A percentile compares a stretch with the other conserved stretches of the same genome.
These are phyloP conservation scores for Cercospora sp. DNA, from an alignment of 2,329 filamentous ascomycete genomes.

Conservation along the genomic window DNA sequence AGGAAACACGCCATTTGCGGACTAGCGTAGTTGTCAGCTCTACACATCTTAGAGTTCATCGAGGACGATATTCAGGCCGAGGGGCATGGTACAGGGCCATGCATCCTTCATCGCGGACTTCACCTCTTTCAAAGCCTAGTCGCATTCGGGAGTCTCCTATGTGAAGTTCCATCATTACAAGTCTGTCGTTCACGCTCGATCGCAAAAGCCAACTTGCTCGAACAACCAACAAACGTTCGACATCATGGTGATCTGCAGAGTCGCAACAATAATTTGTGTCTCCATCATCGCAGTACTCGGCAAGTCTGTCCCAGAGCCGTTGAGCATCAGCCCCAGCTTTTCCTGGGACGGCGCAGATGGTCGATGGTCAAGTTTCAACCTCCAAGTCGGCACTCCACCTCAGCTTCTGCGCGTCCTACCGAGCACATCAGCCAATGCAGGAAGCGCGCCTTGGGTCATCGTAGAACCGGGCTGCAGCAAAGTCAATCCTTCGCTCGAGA, in stretches of 20 bases:
- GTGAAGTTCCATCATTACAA: neutral
- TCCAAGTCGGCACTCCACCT: slow-evolving; percentile 30
- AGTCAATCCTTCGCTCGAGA: slow-evolving; percentile 17
- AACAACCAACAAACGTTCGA: neutral
- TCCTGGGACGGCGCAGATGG: slow-evolving; percentile 30
- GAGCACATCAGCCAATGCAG: slow-evolving; percentile 27
- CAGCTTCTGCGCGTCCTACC: slow-evolving; percentile 29
- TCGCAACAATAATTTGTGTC: neutral
- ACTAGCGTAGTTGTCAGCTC: neutral
- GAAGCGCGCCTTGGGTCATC: slow-evolving; percentile 27
- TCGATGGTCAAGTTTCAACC: slow-evolving; percentile 29
- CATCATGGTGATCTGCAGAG: neutral
- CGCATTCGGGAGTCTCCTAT: neutral
- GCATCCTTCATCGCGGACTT: neutral
- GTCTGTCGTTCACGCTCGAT: neutral
- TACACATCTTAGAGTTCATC: neutral
- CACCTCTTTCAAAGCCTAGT: neutral
- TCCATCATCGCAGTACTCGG: neutral
- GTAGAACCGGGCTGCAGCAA: slow-evolving; percentile 29
- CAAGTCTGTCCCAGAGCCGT: neutral
- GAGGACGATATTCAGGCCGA: neutral
- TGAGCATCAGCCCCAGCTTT: neutral
- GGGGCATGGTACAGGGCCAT: neutral
- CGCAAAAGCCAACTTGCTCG: neutral
- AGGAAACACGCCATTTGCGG: neutral